These are phyloP conservation scores for Sabuloglossum arenarium DNA, from an alignment of 495 filamentous ascomycete species.

Conservation along the genomic window DNA sequence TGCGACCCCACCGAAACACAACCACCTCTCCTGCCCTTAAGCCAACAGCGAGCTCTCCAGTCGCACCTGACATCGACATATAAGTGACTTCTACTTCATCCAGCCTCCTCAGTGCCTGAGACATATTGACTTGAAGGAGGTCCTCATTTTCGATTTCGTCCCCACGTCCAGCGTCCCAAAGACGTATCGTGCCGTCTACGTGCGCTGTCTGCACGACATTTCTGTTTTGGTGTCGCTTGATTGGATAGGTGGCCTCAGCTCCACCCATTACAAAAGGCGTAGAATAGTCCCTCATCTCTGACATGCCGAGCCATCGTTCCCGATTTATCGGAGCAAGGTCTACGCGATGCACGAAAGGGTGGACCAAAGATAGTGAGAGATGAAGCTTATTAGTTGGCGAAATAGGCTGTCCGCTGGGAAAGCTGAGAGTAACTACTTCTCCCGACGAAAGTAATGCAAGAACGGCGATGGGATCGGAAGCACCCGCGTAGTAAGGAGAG, in stretches of 20 bases:
- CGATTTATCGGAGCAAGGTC: constrained; percentile 48
- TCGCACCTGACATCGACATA: constrained; percentile 53
- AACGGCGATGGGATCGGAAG: constrained; percentile 73
- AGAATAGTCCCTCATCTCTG: constrained; percentile 50
- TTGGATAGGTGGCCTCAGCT: constrained; percentile 37
- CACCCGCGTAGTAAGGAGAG: constrained; percentile 69
- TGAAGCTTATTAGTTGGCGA: constrained; percentile 81
- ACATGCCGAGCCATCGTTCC: constrained; percentile 72
- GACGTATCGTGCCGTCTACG: constrained; percentile 62
- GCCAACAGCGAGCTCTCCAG: constrained; percentile 70
- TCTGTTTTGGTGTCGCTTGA: constrained; percentile 57
- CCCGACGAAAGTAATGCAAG: constrained; percentile 63
- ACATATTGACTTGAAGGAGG: constrained; percentile 67
- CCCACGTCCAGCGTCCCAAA: constrained; percentile 79
- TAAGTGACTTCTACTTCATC: constrained; percentile 55
- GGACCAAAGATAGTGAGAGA: constrained; percentile 59
- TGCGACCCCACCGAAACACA: constrained; percentile 71
- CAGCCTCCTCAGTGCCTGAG: constrained; percentile 60
- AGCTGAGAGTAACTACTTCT: constrained; percentile 71
- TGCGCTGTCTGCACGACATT: constrained; percentile 69
- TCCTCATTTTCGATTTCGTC: constrained; percentile 82
- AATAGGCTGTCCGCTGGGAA: constrained; percentile 78
- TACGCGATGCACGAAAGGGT: constrained; percentile 63
- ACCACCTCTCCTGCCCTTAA: constrained; percentile 63
- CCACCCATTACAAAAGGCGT: constrained; percentile 60